Evolutionary conservation across 441 rosid genomes (phyloP).

Genomic region (Gossypium davidsonii): DNA sequence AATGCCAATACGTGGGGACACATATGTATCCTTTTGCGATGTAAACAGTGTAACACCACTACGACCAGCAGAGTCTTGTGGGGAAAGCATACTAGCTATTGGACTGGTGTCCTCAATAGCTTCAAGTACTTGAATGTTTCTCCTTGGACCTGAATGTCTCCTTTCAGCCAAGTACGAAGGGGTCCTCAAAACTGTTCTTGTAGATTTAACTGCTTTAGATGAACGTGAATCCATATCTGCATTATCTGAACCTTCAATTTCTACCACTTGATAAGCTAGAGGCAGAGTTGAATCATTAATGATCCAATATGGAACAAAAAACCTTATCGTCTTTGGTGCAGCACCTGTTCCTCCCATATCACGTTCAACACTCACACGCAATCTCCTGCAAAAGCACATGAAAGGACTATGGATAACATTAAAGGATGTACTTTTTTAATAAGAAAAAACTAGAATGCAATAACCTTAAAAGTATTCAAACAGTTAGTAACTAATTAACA

Average conservation of each 20-base stretch:
- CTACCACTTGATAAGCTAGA: slow-evolving; percentile 82
- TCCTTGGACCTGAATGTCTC: slow-evolving; percentile 41
- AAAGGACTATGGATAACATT: not conserved
- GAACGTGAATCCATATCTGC: slow-evolving; percentile 52
- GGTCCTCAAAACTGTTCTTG: slow-evolving; percentile 49
- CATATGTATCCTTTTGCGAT: slow-evolving; percentile 81
- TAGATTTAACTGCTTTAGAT: slow-evolving; percentile 69
- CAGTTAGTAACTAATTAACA: not conserved
- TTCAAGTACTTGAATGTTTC: slow-evolving; percentile 80
- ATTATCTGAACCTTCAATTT: slow-evolving; percentile 70
- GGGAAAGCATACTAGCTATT: slow-evolving; percentile 95
- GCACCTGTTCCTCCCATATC: slow-evolving; percentile 90
- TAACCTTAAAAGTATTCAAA: not conserved
- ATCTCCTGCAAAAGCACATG: slow-evolving; percentile 55
- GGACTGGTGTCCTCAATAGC: slow-evolving; percentile 85
- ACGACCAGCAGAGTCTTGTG: slow-evolving; percentile 78
- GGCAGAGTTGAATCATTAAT: slow-evolving; percentile 73
- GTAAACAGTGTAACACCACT: slow-evolving; percentile 62
- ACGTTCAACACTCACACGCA: slow-evolving; percentile 87
- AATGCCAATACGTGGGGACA: slow-evolving; percentile 75
- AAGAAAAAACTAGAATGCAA: not conserved
- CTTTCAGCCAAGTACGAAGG: slow-evolving; percentile 53
- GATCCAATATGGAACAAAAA: slow-evolving; percentile 98
- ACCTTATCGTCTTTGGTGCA: slow-evolving; percentile 80
- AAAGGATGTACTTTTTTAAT: not conserved